phyloP scores from a whole-genome alignment of 1,284 basidiomycete species.

The Ustilago nuda region DNA sequence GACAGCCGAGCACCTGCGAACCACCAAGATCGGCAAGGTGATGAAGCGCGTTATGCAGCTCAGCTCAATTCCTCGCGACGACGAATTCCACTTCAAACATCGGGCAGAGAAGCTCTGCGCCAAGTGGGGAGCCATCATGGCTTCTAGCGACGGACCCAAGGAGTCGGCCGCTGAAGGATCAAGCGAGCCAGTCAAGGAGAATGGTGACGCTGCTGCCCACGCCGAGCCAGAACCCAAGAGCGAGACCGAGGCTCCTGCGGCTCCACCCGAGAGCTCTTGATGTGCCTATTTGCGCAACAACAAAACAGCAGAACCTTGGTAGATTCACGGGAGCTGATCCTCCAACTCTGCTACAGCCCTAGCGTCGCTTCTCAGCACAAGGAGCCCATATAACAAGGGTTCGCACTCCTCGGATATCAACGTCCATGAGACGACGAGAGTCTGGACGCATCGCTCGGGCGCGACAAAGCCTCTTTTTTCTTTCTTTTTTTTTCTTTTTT shows the following conservation, averaged over 20 bases:
- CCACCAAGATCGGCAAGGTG: slow-evolving; percentile 97
- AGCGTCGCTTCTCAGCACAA: background rate
- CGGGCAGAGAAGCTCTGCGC: slow-evolving; percentile 74
- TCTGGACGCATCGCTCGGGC: background rate
- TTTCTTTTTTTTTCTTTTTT: too few species aligned
- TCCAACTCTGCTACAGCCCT: background rate
- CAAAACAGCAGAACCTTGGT: background rate
- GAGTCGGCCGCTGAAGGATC: slow-evolving; percentile 14
- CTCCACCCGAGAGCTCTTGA: slow-evolving; percentile 15
- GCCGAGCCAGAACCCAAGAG: slow-evolving; percentile 23
- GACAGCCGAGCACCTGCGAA: slow-evolving; percentile 82
- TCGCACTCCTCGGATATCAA: background rate
- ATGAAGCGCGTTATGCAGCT: slow-evolving; percentile 91
- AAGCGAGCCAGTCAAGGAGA: slow-evolving; percentile 26
- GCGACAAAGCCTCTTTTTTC: background rate
- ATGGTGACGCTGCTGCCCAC: slow-evolving; percentile 17
- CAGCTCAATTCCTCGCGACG: slow-evolving; percentile 79
- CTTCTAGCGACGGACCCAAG: slow-evolving; percentile 18
- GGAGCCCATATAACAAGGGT: background rate
- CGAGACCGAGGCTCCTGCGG: slow-evolving; percentile 19
- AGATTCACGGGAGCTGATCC: background rate
- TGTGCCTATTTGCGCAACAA: background rate
- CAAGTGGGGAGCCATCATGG: slow-evolving; percentile 65
- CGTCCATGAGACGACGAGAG: background rate
- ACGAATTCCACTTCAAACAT: slow-evolving; percentile 85